A percentile compares a stretch with the other conserved stretches of the same genome.
phyloP scores from a whole-genome alignment of 2,329 filamentous ascomycete species.

The Aspergillus ochraceus region DNA sequence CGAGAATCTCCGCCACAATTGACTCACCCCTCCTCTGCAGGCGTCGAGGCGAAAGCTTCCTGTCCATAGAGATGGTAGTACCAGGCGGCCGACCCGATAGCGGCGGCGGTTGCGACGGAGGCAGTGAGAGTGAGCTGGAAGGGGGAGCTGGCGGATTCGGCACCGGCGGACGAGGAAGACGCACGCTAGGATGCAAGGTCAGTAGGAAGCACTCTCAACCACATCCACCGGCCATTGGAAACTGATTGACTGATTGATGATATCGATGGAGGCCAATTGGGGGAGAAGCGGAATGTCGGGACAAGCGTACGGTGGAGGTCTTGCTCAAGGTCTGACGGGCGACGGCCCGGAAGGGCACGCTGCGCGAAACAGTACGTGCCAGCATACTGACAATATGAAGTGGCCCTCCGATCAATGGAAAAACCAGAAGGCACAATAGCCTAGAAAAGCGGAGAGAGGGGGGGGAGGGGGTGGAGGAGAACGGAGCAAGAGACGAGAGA shows the following conservation, averaged over 20 bases:
- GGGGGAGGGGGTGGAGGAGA: conserved; percentile 18
- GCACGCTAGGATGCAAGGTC: conserved; percentile 52
- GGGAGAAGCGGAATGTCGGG: conserved; percentile 28
- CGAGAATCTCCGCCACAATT: conserved; percentile 6
- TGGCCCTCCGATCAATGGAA: conserved; percentile 37
- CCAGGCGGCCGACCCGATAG: conserved; percentile 81
- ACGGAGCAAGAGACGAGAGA: conserved; percentile 25
- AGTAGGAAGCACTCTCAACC: conserved; percentile 33
- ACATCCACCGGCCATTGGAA: conserved; percentile 20
- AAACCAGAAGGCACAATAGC: conserved; percentile 33
- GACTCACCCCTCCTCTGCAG: conserved; percentile 96
- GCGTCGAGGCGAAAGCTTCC: conserved; percentile 83
- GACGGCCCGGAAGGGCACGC: conserved; percentile 80
- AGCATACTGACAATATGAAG: conserved; percentile 68
- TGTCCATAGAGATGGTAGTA: conserved; percentile 73
- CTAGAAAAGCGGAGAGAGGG: conserved; percentile 29
- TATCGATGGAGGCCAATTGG: conserved; percentile 30
- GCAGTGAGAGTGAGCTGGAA: conserved; percentile 85
- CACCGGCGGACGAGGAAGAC: conserved; percentile 69
- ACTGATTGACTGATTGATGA: conserved; percentile 36
- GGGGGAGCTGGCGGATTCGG: conserved; percentile 71
- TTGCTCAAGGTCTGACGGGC: conserved; percentile 71
- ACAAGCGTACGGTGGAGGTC: conserved; percentile 71
- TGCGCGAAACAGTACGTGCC: conserved; percentile 87
- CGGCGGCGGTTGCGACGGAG: conserved; percentile 79